A percentile compares a stretch with the other conserved stretches of the same genome.
Conservation (phyloP, 176 grass and related monocot genomes). For the Saccharum spontaneum region DNA sequence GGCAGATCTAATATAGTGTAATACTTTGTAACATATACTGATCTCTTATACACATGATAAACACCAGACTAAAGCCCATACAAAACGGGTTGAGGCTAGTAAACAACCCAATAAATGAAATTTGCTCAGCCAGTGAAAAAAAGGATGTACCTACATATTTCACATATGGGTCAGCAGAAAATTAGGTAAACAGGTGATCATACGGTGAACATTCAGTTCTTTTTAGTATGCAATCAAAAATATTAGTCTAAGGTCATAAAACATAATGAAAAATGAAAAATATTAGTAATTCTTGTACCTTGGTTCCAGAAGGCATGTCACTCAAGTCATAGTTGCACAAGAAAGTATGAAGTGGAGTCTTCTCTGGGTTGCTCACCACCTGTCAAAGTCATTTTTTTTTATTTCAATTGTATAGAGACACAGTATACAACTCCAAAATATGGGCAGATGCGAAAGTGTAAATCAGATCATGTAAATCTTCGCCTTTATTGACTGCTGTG, state of each 20-base stretch:
- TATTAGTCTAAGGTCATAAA: neutral
- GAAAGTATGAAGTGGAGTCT: constrained; percentile 95
- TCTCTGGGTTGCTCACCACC: constrained; percentile 98
- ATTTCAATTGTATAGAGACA: neutral
- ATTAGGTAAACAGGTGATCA: neutral
- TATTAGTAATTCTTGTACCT: constrained; percentile 48
- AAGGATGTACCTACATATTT: neutral
- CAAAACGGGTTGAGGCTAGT: neutral
- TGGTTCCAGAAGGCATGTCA: constrained; percentile 96
- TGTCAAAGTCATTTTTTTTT: constrained; percentile 32
- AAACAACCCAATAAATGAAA: neutral
- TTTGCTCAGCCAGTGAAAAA: neutral
- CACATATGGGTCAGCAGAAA: neutral
- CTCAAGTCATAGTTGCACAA: constrained; percentile 97
- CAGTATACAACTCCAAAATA: neutral
- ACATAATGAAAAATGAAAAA: neutral
- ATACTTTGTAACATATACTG: neutral
- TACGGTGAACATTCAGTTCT: neutral
- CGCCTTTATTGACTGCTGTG: neutral
- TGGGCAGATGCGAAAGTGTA: neutral
- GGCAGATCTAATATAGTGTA: neutral
- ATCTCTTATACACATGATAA: constrained; percentile 7
- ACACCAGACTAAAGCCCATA: constrained; percentile 8
- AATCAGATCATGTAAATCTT: neutral
- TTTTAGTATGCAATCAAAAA: constrained; percentile 6